A percentile compares a stretch with the other conserved stretches of the same genome.
Conservation (phyloP, 345 rosid species). For the Reutealis trisperma region DNA sequence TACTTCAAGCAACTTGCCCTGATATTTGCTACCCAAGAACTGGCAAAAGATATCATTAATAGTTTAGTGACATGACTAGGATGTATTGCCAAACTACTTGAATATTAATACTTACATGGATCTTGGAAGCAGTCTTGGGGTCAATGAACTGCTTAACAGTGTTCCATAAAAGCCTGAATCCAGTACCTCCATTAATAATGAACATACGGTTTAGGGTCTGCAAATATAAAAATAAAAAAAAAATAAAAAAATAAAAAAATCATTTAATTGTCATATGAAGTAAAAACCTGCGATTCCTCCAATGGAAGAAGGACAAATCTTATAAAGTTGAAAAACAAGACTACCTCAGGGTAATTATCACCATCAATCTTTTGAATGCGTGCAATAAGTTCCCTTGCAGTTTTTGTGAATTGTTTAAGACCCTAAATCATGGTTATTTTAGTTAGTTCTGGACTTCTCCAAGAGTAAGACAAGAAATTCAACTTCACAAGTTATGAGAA, state of each 20-base stretch:
- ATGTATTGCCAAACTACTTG: not conserved
- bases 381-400: constrained; percentile 75
- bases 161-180: constrained; percentile 90
- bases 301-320: not conserved
- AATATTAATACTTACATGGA: constrained; percentile 54
- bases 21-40: constrained; percentile 91
- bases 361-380: constrained; percentile 78
- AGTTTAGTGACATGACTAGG: constrained; percentile 20
- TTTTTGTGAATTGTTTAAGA: constrained; percentile 77
- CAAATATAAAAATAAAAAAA: too few species aligned
- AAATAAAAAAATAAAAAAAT: constrained; percentile 20
- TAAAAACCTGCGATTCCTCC: not conserved
- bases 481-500: not conserved
- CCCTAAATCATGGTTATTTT: constrained; percentile 50
- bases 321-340: not conserved
- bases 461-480: not conserved
- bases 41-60: constrained; percentile 30
- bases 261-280: constrained; percentile 17
- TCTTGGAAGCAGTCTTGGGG: constrained; percentile 85
- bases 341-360: constrained; percentile 90
- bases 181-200: constrained; percentile 92
- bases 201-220: constrained; percentile 92
- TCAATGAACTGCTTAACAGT: constrained; percentile 77
- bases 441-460: not conserved
- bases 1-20: constrained; percentile 87